These are phyloP conservation scores for Eleusine coracana DNA, from an alignment of 176 grass and related monocot species.

Conservation along the genomic window DNA sequence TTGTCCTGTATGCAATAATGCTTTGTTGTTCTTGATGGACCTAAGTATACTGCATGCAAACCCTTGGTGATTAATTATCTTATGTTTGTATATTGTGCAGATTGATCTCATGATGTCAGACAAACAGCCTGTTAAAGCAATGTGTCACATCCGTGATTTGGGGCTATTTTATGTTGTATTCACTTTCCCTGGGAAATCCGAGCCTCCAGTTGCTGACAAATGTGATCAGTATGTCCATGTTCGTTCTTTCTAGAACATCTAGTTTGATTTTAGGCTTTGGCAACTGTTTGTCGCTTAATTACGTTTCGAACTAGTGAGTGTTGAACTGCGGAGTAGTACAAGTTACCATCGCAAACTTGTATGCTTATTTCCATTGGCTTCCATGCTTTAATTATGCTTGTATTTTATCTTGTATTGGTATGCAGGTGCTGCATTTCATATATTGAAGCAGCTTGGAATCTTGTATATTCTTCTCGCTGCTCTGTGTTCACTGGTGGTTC, in stretches of 20 bases:
- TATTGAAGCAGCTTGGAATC: constrained; percentile 83
- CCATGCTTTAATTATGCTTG: constrained; percentile 1
- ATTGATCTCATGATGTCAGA: constrained; percentile 95
- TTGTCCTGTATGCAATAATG: not conserved
- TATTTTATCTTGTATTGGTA: constrained; percentile 24
- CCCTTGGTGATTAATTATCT: constrained; percentile 20
- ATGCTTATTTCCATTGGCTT: constrained; percentile 20
- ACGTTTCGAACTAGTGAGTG: constrained; percentile 10
- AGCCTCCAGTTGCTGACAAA: constrained; percentile 56
- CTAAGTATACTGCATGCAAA: constrained; percentile 4
- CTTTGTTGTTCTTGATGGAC: constrained; percentile 19
- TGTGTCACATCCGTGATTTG: constrained; percentile 67
- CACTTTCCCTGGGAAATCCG: constrained; percentile 65
- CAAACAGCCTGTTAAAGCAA: constrained; percentile 76
- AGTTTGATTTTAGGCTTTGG: not conserved
- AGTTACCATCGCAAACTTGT: not conserved
- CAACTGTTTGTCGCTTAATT: not conserved
- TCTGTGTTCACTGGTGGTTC: constrained; percentile 62
- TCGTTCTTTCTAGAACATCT: constrained; percentile 21
- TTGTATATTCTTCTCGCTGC: constrained; percentile 66
- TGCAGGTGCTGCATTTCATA: constrained; percentile 69
- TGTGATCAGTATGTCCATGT: constrained; percentile 66
- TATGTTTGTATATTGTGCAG: constrained; percentile 57
- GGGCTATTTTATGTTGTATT: constrained; percentile 85
- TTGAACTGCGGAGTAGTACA: constrained; percentile 10